phyloP scores from a whole-genome alignment of 164 flowering plant genomes.

The Tetrastigma voinierianum region DNA sequence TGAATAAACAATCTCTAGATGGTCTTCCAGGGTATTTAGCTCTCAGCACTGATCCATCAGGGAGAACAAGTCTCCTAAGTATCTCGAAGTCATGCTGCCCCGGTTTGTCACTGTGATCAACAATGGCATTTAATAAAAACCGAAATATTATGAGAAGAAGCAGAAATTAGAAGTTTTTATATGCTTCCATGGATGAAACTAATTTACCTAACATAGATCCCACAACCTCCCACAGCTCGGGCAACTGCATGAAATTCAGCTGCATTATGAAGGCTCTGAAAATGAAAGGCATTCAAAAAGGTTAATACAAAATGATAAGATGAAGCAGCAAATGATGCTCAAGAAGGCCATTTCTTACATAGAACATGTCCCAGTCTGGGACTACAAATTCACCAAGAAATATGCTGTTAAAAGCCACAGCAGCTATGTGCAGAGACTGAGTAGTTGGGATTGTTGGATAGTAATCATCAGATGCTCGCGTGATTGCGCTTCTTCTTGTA shows the following conservation, averaged over 20 bases:
- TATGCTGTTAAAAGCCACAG: slow-evolving; percentile 69
- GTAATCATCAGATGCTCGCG: slow-evolving; percentile 73
- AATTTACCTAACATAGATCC: slow-evolving; percentile 62
- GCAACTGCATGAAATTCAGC: slow-evolving; percentile 74
- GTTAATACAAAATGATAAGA: not conserved
- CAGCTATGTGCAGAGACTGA: slow-evolving; percentile 58
- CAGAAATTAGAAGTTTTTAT: not conserved
- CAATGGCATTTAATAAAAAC: not conserved
- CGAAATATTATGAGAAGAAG: not conserved
- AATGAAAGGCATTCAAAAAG: slow-evolving; percentile 7
- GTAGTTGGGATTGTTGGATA: slow-evolving; percentile 43
- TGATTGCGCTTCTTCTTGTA: slow-evolving; percentile 46
- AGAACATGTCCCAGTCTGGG: slow-evolving; percentile 89
- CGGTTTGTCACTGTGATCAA: slow-evolving; percentile 57
- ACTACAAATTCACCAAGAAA: slow-evolving; percentile 65
- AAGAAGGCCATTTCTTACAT: slow-evolving; percentile 34
- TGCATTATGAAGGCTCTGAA: slow-evolving; percentile 54
- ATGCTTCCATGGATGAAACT: not conserved
- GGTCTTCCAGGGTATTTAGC: slow-evolving; percentile 67
- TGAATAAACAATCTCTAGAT: slow-evolving; percentile 60
- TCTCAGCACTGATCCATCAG: slow-evolving; percentile 77
- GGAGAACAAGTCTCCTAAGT: slow-evolving; percentile 66
- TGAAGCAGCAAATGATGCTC: not conserved
- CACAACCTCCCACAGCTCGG: slow-evolving; percentile 70
- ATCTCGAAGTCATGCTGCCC: slow-evolving; percentile 62